Base-by-base conservation (phyloP, 306 rosid genomes). In the Erythrophleum fordii region DNA sequence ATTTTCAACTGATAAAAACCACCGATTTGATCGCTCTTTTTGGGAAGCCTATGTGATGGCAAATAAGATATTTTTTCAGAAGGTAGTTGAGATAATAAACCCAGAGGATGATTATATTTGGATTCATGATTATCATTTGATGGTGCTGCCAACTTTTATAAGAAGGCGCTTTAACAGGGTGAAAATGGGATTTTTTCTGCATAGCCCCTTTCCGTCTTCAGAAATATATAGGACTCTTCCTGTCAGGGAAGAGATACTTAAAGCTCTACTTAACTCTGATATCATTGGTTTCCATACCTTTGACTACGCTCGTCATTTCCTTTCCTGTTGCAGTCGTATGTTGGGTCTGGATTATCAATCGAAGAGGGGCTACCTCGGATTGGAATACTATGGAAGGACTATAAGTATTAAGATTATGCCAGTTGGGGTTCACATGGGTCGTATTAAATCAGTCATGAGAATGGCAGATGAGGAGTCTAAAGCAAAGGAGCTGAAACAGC, bases 111-210 rank as follows among this genome's bases (percentile, higher is more conserved):
- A 90, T 69, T 92, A 85, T 81, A 86, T 92, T 69, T 92, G 94
- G 97, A 89, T 92, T 83, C 95, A 92, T 79, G 97, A 92, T 85
- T 92, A 92, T 85, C 97, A 92, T 86, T 87, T 92, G 87, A 92
- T 92, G 97, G 97, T 90, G 86, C 83, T 90, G 46, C 97, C 97
- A 4, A 85, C 90, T 60, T 90, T 90, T 77, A 74, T 92, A 60
- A 89, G 93, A 82, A 90, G 93, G 75, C 93, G 93, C 46, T 90
- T 90, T 87, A 86, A 89, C 87, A 73, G 91, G 84, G 91, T 91
- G 81, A 91, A 87, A 84, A 78, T 92, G 89, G 95, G 97, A 41
- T 90, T 92, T 88, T 92, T 92, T 83, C 88, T 92, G 80, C 97
- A 92, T 67, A 92, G 97, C 78, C 95, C 97, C 62, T 92, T 92